Evolutionary conservation across 352 stramenopile genomes (phyloP), one percentile per base, ranked within the genome.

Genomic region (Thalassiosira exigua): DNA sequence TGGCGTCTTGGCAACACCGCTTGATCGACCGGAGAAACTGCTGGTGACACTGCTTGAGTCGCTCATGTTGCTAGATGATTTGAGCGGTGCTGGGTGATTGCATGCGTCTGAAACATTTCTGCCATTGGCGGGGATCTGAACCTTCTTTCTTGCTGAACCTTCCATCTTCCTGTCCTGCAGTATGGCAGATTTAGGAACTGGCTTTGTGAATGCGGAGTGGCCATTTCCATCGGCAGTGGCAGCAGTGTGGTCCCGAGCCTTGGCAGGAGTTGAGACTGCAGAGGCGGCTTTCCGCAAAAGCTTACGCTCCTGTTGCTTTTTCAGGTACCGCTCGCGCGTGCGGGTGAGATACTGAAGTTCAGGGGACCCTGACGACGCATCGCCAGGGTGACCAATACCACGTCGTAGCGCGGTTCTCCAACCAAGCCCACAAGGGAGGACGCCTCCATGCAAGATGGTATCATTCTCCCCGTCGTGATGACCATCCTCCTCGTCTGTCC

Each of bases 351-450:
- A 80, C 30, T 57, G 24, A 4, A 59, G 36, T 53, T 77, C 76
- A 60, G 62, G 26, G 14, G 58, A 41, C 61, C 44, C n/a, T 53
- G 50, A 26, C 1, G 46, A 44, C 54, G 29, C 27, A 60, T 67
- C 27, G 54, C 67, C 57, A 26, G 81, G 60, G 66, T 75, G 53
- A 80, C 58, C 32, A 86, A 92, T 81, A 44, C 86, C 81, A 44
- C 85, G 79, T 19, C 71, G 78, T 48, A 75, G 53, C 32, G 81
- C 86, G 42, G 83, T 85, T 68, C 83, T 77, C 86, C 89, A 94
- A 54, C 76, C 73, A 51, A 92, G 53, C 27, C 83, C 83, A 76
- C 77, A 75, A 26, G 84, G 82, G 14, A 94, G 50, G 17, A 87
- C 26, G 41, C 59, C 59, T n/a, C n/a, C n/a, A n/a, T n/a, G n/a